Evolutionary conservation across 371 early-diverging fungal species (phyloP), one percentile per base, ranked within the genome.

Genomic region (Mucor racemosus): DNA sequence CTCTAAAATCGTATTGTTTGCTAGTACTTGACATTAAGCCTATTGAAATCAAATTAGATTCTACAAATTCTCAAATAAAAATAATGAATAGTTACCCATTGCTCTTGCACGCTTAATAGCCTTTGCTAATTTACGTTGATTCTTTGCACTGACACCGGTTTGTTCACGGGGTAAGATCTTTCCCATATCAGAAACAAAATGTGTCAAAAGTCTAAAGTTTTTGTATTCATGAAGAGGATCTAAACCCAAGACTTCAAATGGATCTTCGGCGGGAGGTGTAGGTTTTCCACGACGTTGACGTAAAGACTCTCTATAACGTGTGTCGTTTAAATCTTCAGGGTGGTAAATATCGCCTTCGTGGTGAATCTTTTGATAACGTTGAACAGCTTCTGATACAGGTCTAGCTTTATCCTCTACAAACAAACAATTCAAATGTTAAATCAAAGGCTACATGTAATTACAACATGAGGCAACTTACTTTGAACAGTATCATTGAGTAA

Each of bases 71-170:
- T 7, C 8, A n/a, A 55, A 46, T 46, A 40, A 14, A 11, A 48
- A 15, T 48, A 48, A 48, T n/a, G 17, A 11, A 36, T 31, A 13
- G 46, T 84, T 81, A 71, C 95, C 94, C 85, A 94, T 88, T 5
- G 93, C 90, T 63, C 94, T 87, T 13, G 94, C 93, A 66, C 95
- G 84, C 72, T 92, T 92, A 55, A 95, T 91, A 21, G 94, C 94
- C 78, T 90, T 89, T 53, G 92, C 84, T 26, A 95, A 69, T 58
- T 89, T 85, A 63, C 92, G 89, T 77, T 95, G 95, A 59, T 90
- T 90, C 73, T 91, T 89, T 62, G 90, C 89, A 15, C 86, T 84
- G 31, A 94, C 80, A 50, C 88, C 91, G 8, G 93, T 93, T 68
- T 91, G 85, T 63, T 84, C 74, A 65, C 92, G 78, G 58, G 93